Percentiles rank a stretch among this genome's conserved stretches.
These are phyloP conservation scores for Aaosphaeria pasadenensis DNA, from an alignment of 2,329 filamentous ascomycete species.

Conservation along the genomic window DNA sequence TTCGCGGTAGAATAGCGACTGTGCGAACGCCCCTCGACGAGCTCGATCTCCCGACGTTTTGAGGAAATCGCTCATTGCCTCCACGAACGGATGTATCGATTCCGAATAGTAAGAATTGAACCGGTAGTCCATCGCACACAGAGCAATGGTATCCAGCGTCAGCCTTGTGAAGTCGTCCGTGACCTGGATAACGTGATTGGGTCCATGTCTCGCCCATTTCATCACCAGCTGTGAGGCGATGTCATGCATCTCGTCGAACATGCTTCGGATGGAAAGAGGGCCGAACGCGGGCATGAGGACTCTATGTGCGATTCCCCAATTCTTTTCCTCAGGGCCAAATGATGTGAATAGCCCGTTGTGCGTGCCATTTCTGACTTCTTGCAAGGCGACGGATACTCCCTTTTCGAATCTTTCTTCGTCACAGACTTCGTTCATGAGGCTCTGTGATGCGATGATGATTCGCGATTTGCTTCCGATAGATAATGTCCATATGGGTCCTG, in stretches of 20 bases:
- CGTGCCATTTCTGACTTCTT: constrained; percentile 34
- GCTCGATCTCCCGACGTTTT: constrained; percentile 33
- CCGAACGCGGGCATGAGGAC: constrained; percentile 68
- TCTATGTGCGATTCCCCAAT: constrained; percentile 58
- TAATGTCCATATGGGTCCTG: constrained; percentile 29
- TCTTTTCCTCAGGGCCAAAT: constrained; percentile 35
- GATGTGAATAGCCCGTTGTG: constrained; percentile 44
- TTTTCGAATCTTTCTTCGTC: constrained; percentile 38
- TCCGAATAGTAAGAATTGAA: constrained; percentile 41
- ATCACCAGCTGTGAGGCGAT: constrained; percentile 63
- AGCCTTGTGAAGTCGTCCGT: constrained; percentile 38
- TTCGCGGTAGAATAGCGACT: constrained; percentile 31
- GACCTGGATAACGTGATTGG: constrained; percentile 29
- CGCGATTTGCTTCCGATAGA: constrained; percentile 21
- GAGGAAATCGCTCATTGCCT: constrained; percentile 39
- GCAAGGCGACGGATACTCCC: constrained; percentile 22
- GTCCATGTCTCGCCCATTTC: constrained; percentile 53
- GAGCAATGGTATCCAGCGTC: constrained; percentile 37
- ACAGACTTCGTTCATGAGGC: constrained; percentile 39
- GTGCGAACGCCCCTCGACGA: constrained; percentile 25
- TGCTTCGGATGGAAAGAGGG: constrained; percentile 62
- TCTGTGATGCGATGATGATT: constrained; percentile 29
- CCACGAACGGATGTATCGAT: constrained; percentile 35
- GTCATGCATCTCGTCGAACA: constrained; percentile 61
- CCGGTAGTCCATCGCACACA: constrained; percentile 41